Base-by-base conservation (phyloP, 2,329 filamentous ascomycete genomes). In the Colletotrichum agaves region DNA sequence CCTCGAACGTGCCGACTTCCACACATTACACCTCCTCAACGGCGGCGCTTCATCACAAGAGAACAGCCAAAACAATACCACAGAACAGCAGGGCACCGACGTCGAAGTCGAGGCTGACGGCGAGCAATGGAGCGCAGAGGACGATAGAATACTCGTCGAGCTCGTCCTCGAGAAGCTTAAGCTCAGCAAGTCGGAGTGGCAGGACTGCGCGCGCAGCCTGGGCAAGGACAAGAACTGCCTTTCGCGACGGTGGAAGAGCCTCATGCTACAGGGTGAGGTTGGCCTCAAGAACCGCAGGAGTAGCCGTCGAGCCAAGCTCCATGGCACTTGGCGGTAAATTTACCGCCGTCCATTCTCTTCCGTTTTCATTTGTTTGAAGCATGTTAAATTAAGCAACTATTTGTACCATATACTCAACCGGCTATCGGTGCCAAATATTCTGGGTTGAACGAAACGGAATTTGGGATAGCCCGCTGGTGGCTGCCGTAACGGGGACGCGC, bases 81-180 rank as follows among this genome's bases (percentile, higher is more conserved):
- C 63, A 69, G 37, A 31, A 46, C 31, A 59, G 19, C 52, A 72
- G 19, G 79, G 79, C 60, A 78, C 78, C 1, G 80, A 82, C 41
- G 76, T 83, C 15, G 81, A 83, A 35, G 73, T 78, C 31, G 83
- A 83, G 58, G 78, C 76, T 2, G 83, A 85, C 67, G 82, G 80
- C 61, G 79, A 82, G 64, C 78, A 79, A 43, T 91, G 89, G 89
- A 88, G 83, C 67, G 81, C 82, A 2, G 88, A 91, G 70, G 88
- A 91, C 69, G 89, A 91, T 75, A 82, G 87, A 64, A 81, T 90
- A 64, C 81, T 91, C 2, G 87, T 91, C n/a, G 88, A 91, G 77
- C 82, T 91, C 17, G 87, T 91, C 43, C 80, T 91, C 5, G 88
- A 90, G 75, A 91, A 91, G 79, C 81, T 91, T 62, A 86, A 86